These are phyloP conservation scores for Crepidotus sp. DNA, from an alignment of 1,284 basidiomycete species.

Conservation along the genomic window DNA sequence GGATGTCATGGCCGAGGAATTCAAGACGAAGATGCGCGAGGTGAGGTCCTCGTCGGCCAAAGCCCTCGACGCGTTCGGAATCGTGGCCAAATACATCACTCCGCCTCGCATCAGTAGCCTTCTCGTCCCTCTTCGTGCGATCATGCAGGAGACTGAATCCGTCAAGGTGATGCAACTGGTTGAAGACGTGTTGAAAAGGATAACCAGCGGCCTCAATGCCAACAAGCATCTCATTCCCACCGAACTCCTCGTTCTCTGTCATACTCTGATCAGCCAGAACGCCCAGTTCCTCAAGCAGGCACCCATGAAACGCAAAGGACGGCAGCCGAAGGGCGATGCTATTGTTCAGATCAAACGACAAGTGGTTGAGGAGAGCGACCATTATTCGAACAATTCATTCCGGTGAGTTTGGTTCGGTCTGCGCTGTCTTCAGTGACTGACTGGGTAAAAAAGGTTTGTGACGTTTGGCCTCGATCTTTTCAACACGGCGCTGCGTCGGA, in stretches of 20 bases:
- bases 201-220: conserved; percentile 79
- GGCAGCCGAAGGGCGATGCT: conserved; percentile 48
- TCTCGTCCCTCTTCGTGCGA: conserved; percentile 73
- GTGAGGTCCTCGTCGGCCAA: conserved; percentile 73
- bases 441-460: conserved; percentile 62
- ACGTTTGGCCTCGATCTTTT: conserved; percentile 91
- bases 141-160: conserved; percentile 83
- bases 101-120: conserved; percentile 71
- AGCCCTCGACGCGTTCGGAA: conserved; percentile 78
- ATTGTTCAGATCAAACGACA: conserved; percentile 77
- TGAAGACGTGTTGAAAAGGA: conserved; percentile 82
- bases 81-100: conserved; percentile 71
- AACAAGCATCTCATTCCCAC: conserved; percentile 67
- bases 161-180: conserved; percentile 78
- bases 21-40: conserved; percentile 92
- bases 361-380: conserved; percentile 46
- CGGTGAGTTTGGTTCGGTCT: conserved; percentile 36
- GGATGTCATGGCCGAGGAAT: conserved; percentile 83
- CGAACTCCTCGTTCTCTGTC: conserved; percentile 78
- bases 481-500: conserved; percentile 78
- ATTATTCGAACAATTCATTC: conserved; percentile 80
- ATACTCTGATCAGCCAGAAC: conserved; percentile 88
- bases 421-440: conserved; percentile 1
- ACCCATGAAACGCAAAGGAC: conserved; percentile 33
- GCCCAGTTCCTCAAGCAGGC: conserved; percentile 68